Base-by-base conservation (phyloP, 768 basidiomycete species). In the Tylopilus rubrobrunneus region DNA sequence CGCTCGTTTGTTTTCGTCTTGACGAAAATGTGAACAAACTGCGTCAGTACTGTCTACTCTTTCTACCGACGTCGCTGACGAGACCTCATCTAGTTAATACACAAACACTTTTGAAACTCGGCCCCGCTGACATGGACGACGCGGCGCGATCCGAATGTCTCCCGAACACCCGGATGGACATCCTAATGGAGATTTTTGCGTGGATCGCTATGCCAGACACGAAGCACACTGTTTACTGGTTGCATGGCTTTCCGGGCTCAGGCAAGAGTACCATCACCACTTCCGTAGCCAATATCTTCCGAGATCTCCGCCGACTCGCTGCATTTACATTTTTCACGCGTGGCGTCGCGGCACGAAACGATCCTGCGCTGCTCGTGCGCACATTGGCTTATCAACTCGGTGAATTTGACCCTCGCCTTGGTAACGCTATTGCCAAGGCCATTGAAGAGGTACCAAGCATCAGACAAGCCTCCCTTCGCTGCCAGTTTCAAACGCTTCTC, bases 201-300 rank as follows among this genome's bases (percentile, higher is more conserved):
- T 70, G 68, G 68, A 55, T 49, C 19, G 31, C 59, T 25, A 56
- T 49, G 23, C 70, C 68, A n/a, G 46, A 49, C 4, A 15, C 21
- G 39, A 53, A 54, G 21, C 29, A 53, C 4, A 70, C 58, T 19
- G 49, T 73, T 8, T 71, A 65, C 34, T 73, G 73, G 72, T 49
- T 73, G 28, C 60, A 68, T 31, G 71, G 73, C 8, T 64, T 71
- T 34, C 71, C 73, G 0, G 72, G 72, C 17, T 53, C 70, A 6
- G 73, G 72, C 11, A 73, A 73, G 60, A 74, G 72, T 36, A 65
- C 72, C 2, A 58, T 73, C 21, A 49, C 72, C 5, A 74, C 67
- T 0, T 74, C 73, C 0, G 51, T 73, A 12, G 72, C 72, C 34
- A 66, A 69, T 47, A 44, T 71, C 27, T 69, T 68, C 27, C 59